Evolutionary conservation across 1,284 basidiomycete genomes (phyloP), one percentile per base, ranked within the genome.

Genomic region (Coniferiporia sulphurascens): DNA sequence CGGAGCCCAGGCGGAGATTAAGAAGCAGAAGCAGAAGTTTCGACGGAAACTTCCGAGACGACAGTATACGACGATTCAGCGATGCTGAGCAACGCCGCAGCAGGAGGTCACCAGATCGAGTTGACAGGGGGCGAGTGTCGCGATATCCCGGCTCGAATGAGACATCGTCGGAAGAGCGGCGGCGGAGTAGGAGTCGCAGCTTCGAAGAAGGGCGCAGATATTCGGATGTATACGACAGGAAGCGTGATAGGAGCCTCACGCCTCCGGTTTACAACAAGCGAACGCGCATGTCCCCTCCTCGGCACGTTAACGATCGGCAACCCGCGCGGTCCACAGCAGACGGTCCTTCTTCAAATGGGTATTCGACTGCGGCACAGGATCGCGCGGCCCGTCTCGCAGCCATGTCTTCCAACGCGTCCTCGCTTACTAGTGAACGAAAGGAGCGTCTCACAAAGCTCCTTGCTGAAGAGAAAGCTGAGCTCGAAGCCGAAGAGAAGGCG

Each of bases 341-440:
- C 22, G 19, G 41, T 10, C 27, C 57, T 62, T 60, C 45, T 48
- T 36, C 61, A 22, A 63, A 70, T 36, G 56, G 64, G 13, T 81
- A 80, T 75, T 44, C 75, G 72, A 4, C 69, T 69, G 53, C 70
- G 71, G 71, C 69, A 4, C 80, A 83, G 1, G 85, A 89, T 56
- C 89, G 93, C 35, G 86, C 86, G 1, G 89, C 91, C 21, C 86
- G 89, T 35, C 78, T 98, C 17, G 93, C 91, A 0, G 89, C 91
- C 9, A 97, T 98, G 95, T 76, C 86, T 27, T 72, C 80, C 1
- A 83, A 89, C 63, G 95, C 95, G 1, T 71, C 76, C 27, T 70
- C 74, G 15, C 78, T 94, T 76, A 78, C 80, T 43, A 68, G 70
- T 1, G 85, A 91, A 57, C 82, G 92, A n/a, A 81, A 86, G 63